These are phyloP conservation scores for Hygrocybe punicea DNA, from an alignment of 768 basidiomycete genomes.

Conservation along the genomic window DNA sequence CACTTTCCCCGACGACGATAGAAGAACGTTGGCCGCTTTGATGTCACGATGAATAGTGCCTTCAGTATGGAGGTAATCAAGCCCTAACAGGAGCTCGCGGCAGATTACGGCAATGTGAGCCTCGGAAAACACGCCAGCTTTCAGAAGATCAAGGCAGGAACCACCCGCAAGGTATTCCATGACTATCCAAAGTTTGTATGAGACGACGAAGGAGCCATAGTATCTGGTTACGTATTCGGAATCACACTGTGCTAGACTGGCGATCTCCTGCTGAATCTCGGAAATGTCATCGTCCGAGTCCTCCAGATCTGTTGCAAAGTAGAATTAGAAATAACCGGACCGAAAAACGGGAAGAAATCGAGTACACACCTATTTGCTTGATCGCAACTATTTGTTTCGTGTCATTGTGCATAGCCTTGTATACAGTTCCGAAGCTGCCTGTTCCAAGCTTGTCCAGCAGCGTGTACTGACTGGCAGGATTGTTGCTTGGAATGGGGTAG, in stretches of 20 bases:
- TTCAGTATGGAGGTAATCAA: constrained; percentile 94
- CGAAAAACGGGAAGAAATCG: background rate
- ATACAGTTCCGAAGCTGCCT: constrained; percentile 94
- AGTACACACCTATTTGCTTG: constrained; percentile 88
- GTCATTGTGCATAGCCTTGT: constrained; percentile 94
- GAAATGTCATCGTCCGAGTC: constrained; percentile 98
- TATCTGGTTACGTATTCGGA: constrained; percentile 96
- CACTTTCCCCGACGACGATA: constrained; percentile 88
- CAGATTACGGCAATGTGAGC: constrained; percentile 93
- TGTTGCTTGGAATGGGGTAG: constrained; percentile 67
- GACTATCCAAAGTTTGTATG: constrained; percentile 98
- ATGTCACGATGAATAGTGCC: constrained; percentile 98
- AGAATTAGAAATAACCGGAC: constrained; percentile 9
- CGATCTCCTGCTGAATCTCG: constrained; percentile 98
- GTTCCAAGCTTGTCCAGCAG: constrained; percentile 95
- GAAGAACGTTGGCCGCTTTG: constrained; percentile 94
- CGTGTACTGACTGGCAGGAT: constrained; percentile 88
- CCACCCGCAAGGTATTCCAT: constrained; percentile 99
- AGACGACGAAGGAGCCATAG: constrained; percentile 94
- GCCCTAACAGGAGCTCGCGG: constrained; percentile 86
- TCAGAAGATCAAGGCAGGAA: constrained; percentile 95
- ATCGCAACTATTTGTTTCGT: constrained; percentile 94
- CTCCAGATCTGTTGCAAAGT: constrained; percentile 69
- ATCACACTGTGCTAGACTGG: constrained; percentile 91
- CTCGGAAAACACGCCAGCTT: constrained; percentile 87